Evolutionary conservation across 164 flowering plant species (phyloP).

Genomic region (Aristolochia fimbriata): DNA sequence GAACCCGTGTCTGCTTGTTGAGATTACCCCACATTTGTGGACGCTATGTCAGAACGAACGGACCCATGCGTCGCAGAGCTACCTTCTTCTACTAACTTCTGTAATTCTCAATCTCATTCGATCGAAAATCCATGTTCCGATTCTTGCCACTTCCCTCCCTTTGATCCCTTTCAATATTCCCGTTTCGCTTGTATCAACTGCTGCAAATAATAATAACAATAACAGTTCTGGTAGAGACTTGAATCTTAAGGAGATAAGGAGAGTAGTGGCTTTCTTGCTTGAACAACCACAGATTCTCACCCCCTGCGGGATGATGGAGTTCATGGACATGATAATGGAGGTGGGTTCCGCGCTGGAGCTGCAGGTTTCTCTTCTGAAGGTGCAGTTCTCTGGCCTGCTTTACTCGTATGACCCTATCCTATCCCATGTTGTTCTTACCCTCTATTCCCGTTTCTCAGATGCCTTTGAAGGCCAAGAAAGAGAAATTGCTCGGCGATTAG

Average conservation of each 20-base stretch:
- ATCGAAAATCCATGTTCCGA: slow-evolving; percentile 27
- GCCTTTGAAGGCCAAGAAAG: slow-evolving; percentile 73
- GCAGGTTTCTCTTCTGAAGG: slow-evolving; percentile 88
- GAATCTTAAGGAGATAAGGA: slow-evolving; percentile 61
- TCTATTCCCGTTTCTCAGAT: slow-evolving; percentile 59
- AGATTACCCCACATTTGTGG: slow-evolving; percentile 69
- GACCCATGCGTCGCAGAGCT: slow-evolving; percentile 80
- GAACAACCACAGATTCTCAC: slow-evolving; percentile 67
- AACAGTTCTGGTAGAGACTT: slow-evolving; percentile 17
- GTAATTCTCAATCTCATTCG: slow-evolving; percentile 44
- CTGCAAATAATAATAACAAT: slow-evolving; percentile 2
- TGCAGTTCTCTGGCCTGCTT: slow-evolving; percentile 83
- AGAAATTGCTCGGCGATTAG: slow-evolving; percentile 51
- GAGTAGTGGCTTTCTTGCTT: slow-evolving; percentile 74
- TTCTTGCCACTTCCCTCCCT: slow-evolving; percentile 47
- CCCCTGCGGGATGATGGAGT: slow-evolving; percentile 72
- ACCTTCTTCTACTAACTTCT: slow-evolving; percentile 46
- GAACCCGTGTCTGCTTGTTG: slow-evolving; percentile 58
- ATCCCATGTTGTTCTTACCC: slow-evolving; percentile 62
- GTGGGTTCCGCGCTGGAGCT: slow-evolving; percentile 55
- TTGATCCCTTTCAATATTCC: slow-evolving; percentile 77
- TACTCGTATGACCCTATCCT: slow-evolving; percentile 78
- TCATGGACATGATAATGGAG: slow-evolving; percentile 49
- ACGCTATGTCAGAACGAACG: slow-evolving; percentile 75
- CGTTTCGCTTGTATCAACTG: slow-evolving; percentile 19